Evolutionary conservation across 1,284 basidiomycete genomes (phyloP).

Genomic region (Vanrija sp.): DNA sequence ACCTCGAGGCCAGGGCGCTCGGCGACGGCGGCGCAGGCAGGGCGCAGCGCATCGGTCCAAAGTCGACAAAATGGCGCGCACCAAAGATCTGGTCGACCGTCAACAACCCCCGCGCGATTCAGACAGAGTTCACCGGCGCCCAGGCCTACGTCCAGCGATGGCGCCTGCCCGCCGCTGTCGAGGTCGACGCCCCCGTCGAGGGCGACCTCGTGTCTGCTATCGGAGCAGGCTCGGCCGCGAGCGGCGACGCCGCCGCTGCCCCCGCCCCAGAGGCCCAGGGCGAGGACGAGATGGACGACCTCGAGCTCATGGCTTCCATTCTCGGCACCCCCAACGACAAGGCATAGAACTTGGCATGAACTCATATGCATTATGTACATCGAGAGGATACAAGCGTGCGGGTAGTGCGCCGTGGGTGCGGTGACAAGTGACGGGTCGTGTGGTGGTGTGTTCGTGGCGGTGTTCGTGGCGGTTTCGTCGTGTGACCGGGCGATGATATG

Average conservation of each 20-base stretch:
- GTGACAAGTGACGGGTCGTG: neutral
- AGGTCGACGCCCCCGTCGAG: slow-evolving; percentile 1
- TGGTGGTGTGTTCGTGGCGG: neutral
- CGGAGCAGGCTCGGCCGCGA: neutral
- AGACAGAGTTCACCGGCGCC: slow-evolving; percentile 33
- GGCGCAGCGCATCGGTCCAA: neutral
- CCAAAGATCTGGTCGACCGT: slow-evolving; percentile 30
- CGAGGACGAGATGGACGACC: slow-evolving; percentile 25
- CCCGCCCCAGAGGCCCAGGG: neutral
- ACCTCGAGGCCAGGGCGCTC: slow-evolving; percentile 27
- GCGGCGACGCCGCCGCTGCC: neutral
- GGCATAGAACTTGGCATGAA: neutral
- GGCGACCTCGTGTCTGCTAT: slow-evolving; percentile 20
- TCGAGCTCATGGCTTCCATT: slow-evolving; percentile 24
- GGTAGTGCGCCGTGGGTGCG: neutral
- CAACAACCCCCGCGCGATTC: slow-evolving; percentile 14
- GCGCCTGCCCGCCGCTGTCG: slow-evolving; percentile 28
- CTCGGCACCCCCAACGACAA: slow-evolving; percentile 4
- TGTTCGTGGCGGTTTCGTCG: neutral
- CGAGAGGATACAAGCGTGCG: neutral
- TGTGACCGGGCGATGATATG: neutral
- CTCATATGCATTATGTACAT: slow-evolving; percentile 7
- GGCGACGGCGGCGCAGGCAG: slow-evolving; percentile 1
- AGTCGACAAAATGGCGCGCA: slow-evolving; percentile 22
- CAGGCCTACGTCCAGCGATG: slow-evolving; percentile 37